Evolutionary conservation across 2,329 filamentous ascomycete genomes (phyloP), one percentile per base, ranked within the genome.

Genomic region (Tricladium varicosporioides): DNA sequence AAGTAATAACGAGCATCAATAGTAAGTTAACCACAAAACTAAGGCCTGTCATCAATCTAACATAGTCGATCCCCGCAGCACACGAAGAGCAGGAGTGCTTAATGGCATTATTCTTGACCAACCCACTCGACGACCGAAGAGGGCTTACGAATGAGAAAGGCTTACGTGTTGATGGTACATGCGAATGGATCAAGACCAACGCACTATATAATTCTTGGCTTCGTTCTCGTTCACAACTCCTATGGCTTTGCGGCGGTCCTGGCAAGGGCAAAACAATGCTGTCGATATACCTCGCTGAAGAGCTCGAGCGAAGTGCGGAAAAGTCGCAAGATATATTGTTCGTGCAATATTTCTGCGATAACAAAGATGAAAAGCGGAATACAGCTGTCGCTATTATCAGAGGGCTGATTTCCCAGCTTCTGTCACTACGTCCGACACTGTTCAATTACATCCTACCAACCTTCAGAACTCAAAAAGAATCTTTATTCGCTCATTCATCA

Each of bases 311-410:
- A 48, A 57, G 2, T 16, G 48, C 53, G 33, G 45, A 47, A 14
- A 7, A 45, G 33, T 2, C 60, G 63, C 16, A 67, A 40, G 32
- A 52, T 52, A 36, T 43, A 44, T 48, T 51, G 36, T 18, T 65
- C 44, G 27, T 65, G 22, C 71, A 8, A 58, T 77, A 76, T 65
- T 76, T 80, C 65, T 80, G 74, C 62, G 71, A 81, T 60, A 66
- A 67, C n/a, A 72, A 71, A 8, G 63, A 77, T 43, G n/a, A 59
- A 5, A 55, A 62, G 0, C 42, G 76, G 16, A 78, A 76, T 56
- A 76, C 64, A 50, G 72, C 73, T 0, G 69, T 62, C 0, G 67
- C 75, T 1, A 71, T 79, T 0, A 57, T 81, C 1, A 71, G 74
- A 1, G 76, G 78, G 0, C 65, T 82, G 0, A 66, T 80, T 1